These are phyloP conservation scores for Talaromyces borbonicus DNA, from an alignment of 495 filamentous ascomycete species.

Conservation along the genomic window DNA sequence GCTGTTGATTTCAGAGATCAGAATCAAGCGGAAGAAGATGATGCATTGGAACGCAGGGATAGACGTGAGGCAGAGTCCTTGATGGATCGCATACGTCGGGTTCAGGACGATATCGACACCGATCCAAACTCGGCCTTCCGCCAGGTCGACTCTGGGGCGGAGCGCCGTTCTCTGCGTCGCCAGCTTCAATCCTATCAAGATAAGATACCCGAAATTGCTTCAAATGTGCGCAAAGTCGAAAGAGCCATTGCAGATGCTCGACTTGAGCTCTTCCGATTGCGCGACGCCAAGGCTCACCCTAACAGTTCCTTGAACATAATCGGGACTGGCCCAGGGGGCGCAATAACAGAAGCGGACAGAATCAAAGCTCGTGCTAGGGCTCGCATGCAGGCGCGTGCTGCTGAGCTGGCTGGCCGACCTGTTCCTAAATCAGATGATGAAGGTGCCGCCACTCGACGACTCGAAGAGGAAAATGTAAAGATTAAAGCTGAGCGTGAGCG, in stretches of 20 bases:
- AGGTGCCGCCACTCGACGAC: conserved; percentile 64
- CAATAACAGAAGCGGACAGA: conserved; percentile 85
- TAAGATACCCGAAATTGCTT: conserved; percentile 83
- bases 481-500: conserved; percentile 78
- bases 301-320: conserved; percentile 73
- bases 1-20: conserved; percentile 97
- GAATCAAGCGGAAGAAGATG: conserved; percentile 80
- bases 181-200: conserved; percentile 85
- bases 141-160: conserved; percentile 71
- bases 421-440: conserved; percentile 54
- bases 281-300: conserved; percentile 87
- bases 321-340: conserved; percentile 86
- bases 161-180: conserved; percentile 73
- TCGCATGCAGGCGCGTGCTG: conserved; percentile 96
- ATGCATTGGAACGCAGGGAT: conserved; percentile 81
- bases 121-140: conserved; percentile 73
- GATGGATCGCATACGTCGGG: conserved; percentile 81
- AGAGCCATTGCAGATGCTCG: conserved; percentile 85
- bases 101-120: conserved; percentile 93
- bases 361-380: conserved; percentile 92
- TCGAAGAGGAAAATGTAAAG: conserved; percentile 79
- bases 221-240: conserved; percentile 82
- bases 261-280: conserved; percentile 87
- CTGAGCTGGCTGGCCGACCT: conserved; percentile 80
- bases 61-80: conserved; percentile 88